Evolutionary conservation across 1,284 basidiomycete species (phyloP), one percentile per base, ranked within the genome.

Genomic region (Malassezia brasiliensis): DNA sequence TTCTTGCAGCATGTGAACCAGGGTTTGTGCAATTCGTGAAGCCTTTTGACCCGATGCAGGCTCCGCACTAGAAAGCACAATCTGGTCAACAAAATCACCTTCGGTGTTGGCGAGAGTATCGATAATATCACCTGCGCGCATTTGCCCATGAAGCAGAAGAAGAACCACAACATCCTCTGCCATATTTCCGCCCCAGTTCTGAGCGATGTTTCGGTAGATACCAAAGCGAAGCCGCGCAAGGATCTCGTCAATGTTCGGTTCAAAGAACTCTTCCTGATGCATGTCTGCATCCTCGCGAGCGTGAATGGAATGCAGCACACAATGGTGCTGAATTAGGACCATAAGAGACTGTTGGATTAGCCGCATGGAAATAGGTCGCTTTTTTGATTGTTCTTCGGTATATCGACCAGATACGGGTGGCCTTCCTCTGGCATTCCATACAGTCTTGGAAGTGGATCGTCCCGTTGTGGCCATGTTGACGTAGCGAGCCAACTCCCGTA

Each of bases 281-380:
- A 60, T 55, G 46, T 66, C 61, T 47, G 61, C 58, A 1, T 54
- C 66, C 34, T 67, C 68, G 19, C 5, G 12, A 1, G 39, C 32
- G 2, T 49, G 53, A 6, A 38, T 45, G 3, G 55, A 57, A 61
- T 77, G 76, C 65, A 67, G 76, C 34, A 75, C 66, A 50, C 75
- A 77, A 74, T 91, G 90, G 75, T 98, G 91, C 76, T 96, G 91
- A 22, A 91, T 81, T 50, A 98, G 82, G 47, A 86, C 82, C 53
- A 96, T 77, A 46, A 96, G 79, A 28, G 84, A 80, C 19, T 85
- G 84, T 50, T 86, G 83, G 28, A 86, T 80, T 1, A 81, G 82
- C 15, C 84, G 81, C 8, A 83, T 53, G 1, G 64, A 60, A 80
- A 67, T 83, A 7, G 83, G 25, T 14, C 25, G 25, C 14, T 45